Evolutionary conservation across 495 filamentous ascomycete species (phyloP), one percentile per base, ranked within the genome.

Genomic region (Symbiotaphrina buchneri): DNA sequence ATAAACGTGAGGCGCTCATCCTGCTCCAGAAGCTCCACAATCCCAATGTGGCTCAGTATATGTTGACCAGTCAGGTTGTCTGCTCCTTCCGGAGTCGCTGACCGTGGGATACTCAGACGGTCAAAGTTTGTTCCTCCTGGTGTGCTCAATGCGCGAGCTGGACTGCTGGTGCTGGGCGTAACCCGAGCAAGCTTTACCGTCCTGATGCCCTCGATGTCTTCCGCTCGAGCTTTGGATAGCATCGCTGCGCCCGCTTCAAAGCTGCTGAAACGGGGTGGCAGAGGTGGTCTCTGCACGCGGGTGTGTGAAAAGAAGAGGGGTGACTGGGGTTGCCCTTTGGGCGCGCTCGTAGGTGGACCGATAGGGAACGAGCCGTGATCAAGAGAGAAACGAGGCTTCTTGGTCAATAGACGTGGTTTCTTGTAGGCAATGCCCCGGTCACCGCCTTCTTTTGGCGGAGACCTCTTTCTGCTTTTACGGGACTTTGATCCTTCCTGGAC

Each of bases 1-100:
- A 78, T 57, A 39, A 80, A 77, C 5, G 68, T 72, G 14, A 70
- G 71, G 16, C 72, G 49, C 18, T 68, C 60, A 39, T 78, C 73
- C 30, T 67, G 61, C 29, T 80, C 72, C 28, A 78, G 43, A 16
- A 77, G 47, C 48, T 78, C 74, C 14, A 65, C 39, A 5, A 74
- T 49, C 6, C 68, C 71, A 34, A 79, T 53, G 27, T 54, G 56
- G 15, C 53, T 54, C 6, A 79, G 52, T 14, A 63, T 42, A 26
- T 64, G 54, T 17, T 62, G 33, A 16, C 46, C 38, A 6, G 59
- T 49, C 2, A 47, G 33, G 23, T 42, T 47, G 2, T 52, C 44
- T 23, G 48, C 47, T 10, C 41, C 39, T 21, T 61, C 62, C 19
- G 59, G 54, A 34, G 47, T 43, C 5, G 21, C 23, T 28, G 54